A percentile compares a stretch with the other conserved stretches of the same genome.
Conservation (phyloP, 208 protist genomes). For the Trypanosoma brucei region DNA sequence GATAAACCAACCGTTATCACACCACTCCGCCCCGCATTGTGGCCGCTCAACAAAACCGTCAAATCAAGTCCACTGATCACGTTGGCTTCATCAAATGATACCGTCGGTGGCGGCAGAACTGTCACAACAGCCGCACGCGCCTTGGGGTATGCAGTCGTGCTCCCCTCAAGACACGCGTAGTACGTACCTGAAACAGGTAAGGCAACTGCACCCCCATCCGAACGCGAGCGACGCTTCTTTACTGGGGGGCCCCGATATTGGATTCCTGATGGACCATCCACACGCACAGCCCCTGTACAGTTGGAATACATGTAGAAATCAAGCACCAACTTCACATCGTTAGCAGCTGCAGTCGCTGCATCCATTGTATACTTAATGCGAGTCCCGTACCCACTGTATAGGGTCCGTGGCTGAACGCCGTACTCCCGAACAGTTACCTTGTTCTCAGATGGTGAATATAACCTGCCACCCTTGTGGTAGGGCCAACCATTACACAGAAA, state of each 20-base stretch:
- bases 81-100: conserved; percentile 29
- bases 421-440: conserved; percentile 46
- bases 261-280: not conserved
- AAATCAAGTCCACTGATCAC: conserved; percentile 42
- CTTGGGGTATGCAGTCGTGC: conserved; percentile 3
- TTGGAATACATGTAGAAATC: conserved; percentile 22
- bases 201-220: conserved; percentile 20
- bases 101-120: conserved; percentile 29
- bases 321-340: not conserved
- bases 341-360: conserved; percentile 9
- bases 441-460: conserved; percentile 42
- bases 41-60: conserved; percentile 32
- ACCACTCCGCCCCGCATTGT: conserved; percentile 13
- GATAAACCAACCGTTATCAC: conserved; percentile 51
- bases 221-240: not conserved
- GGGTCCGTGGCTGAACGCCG: conserved; percentile 48
- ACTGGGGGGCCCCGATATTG: conserved; percentile 15
- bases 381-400: conserved; percentile 47
- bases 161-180: conserved; percentile 54
- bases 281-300: conserved; percentile 21
- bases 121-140: conserved; percentile 34
- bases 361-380: conserved; percentile 47
- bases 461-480: conserved; percentile 19
- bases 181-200: conserved; percentile 38
- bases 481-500: conserved; percentile 42